Evolutionary conservation across 805 yeast species (phyloP), one percentile per base, ranked within the genome.

Genomic region (Clavispora phyllophila): DNA sequence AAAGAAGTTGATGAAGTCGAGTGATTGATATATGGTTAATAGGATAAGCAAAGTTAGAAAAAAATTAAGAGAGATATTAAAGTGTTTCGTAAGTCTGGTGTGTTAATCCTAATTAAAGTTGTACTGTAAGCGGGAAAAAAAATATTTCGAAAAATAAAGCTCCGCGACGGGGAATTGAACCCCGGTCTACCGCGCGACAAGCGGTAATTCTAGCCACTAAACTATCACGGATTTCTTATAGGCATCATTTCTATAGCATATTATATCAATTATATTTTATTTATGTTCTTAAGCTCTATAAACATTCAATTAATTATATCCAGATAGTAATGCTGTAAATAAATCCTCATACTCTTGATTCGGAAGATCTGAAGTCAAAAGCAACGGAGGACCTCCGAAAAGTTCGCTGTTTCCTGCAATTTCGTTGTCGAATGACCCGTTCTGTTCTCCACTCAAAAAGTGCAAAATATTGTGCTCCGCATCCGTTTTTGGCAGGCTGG

Each of bases 1-100:
- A 42, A 77, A 73, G 56, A 79, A 78, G 57, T 68, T 75, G 27
- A 66, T 71, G 55, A 69, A 63, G 55, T 58, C 53, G 13, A 37
- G 51, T 4, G 33, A 29, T 13, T 29, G 20, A 17, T 15, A 29
- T 6, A 9, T 29, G 33, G 20, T 29, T 29, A 29, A 29, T 29
- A 28, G 31, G 31, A 29, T 29, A 29, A 15, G 12, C 15, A 27
- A n/a, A 22, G 23, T 22, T 22, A 9, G 5, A 27, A n/a, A 27
- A 27, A 13, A 14, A n/a, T n/a, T n/a, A n/a, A n/a, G n/a, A n/a
- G n/a, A n/a, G n/a, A n/a, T n/a, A n/a, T n/a, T n/a, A n/a, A n/a
- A n/a, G n/a, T n/a, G n/a, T n/a, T n/a, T n/a, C n/a, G n/a, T n/a
- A n/a, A n/a, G n/a, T n/a, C n/a, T n/a, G n/a, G n/a, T n/a, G n/a